Percentiles rank a stretch among this genome's conserved stretches.
Conservation (phyloP, 441 rosid species). For the Adansonia grandidieri region DNA sequence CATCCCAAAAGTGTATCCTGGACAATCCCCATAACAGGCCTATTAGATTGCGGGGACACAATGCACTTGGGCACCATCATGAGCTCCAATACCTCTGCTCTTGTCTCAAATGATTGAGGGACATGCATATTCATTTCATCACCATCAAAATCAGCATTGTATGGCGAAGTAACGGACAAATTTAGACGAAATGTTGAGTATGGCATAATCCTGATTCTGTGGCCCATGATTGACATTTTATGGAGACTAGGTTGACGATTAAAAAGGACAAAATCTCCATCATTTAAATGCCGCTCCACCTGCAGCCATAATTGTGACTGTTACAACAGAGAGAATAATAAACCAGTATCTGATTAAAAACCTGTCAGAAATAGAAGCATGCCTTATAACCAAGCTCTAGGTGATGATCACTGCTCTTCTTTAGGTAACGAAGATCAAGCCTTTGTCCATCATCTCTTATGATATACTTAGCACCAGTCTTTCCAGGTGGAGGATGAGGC, state of each 20-base stretch:
- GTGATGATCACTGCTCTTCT: conserved; percentile 99
- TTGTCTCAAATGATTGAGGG: conserved; percentile 94
- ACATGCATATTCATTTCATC: conserved; percentile 99
- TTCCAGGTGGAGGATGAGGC: conserved; percentile 99
- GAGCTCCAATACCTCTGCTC: conserved; percentile 94
- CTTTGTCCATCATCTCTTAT: conserved; percentile 99
- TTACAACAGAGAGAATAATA: not conserved
- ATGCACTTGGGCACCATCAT: conserved; percentile 99
- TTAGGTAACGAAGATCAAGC: conserved; percentile 96
- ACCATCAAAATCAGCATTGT: conserved; percentile 99
- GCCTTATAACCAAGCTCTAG: conserved; percentile 98
- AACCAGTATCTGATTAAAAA: conserved; percentile 1
- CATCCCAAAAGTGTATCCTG: conserved; percentile 98
- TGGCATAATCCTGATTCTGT: conserved; percentile 97
- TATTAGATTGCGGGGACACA: conserved; percentile 94
- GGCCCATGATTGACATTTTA: conserved; percentile 99
- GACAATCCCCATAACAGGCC: conserved; percentile 99
- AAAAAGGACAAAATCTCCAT: conserved; percentile 95
- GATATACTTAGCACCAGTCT: conserved; percentile 97
- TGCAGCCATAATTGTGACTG: conserved; percentile 35
- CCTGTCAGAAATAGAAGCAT: conserved; percentile 14
- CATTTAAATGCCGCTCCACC: conserved; percentile 97
- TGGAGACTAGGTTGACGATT: conserved; percentile 99
- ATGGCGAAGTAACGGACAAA: conserved; percentile 95
- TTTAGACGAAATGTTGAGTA: conserved; percentile 95